A percentile compares a stretch with the other conserved stretches of the same genome.
Evolutionary conservation across 495 filamentous ascomycete genomes (phyloP).

Genomic region (Pyrenopolyporus hunteri): DNA sequence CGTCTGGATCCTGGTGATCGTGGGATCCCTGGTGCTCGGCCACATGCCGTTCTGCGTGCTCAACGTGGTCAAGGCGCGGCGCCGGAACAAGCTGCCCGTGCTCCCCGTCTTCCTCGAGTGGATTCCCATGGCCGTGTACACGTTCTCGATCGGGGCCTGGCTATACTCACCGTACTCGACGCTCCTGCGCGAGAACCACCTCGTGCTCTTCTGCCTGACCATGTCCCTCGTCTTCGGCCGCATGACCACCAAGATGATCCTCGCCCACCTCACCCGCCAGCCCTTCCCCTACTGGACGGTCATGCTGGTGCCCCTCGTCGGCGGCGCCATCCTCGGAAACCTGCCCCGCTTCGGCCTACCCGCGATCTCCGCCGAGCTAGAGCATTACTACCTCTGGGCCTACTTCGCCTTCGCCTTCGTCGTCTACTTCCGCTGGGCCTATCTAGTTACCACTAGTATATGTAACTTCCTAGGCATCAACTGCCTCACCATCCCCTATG

Average conservation of each 20-base stretch:
- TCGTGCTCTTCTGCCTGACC: constrained; percentile 90
- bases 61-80: constrained; percentile 81
- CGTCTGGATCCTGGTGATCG: constrained; percentile 82
- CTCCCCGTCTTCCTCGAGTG: constrained; percentile 90
- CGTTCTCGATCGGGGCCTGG: constrained; percentile 76
- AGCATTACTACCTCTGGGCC: constrained; percentile 79
- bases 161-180: constrained; percentile 85
- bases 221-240: constrained; percentile 98
- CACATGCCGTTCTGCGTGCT: constrained; percentile 83
- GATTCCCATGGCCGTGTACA: constrained; percentile 87
- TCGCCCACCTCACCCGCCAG: constrained; percentile 90
- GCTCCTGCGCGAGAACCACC: constrained; percentile 77
- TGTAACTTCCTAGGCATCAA: constrained; percentile 92
- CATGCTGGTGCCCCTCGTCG: constrained; percentile 82
- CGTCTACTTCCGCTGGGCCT: constrained; percentile 90
- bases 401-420: constrained; percentile 83
- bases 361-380: constrained; percentile 61
- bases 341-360: constrained; percentile 78
- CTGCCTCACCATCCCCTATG: constrained; percentile 83
- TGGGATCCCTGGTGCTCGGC: constrained; percentile 71
- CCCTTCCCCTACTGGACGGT: constrained; percentile 97
- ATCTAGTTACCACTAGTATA: constrained; percentile 87
- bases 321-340: constrained; percentile 83
- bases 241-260: constrained; percentile 99
- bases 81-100: constrained; percentile 73